Conservation (phyloP, 305 asterid species). For the Fraxinus angustifolia region DNA sequence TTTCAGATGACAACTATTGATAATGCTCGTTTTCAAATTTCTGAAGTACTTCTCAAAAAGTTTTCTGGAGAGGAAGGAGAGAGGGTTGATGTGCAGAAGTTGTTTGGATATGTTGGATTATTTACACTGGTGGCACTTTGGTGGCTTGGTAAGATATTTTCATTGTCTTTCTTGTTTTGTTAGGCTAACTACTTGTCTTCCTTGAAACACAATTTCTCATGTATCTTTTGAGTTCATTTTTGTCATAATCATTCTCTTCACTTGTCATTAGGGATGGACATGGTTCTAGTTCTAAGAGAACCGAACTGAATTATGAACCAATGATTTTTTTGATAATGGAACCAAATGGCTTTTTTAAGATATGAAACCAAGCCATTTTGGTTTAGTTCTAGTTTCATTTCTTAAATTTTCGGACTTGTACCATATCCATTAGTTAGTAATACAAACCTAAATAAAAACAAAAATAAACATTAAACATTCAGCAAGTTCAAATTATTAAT, state of each 20-base stretch:
- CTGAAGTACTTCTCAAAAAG: constrained; percentile 93
- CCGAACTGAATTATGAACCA: no score
- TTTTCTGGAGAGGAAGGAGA: constrained; percentile 95
- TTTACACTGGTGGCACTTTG: constrained; percentile 88
- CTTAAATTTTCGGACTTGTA: no score
- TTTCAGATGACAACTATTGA: neutral
- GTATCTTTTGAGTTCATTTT: neutral
- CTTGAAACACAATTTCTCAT: neutral
- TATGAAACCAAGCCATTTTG: no score
- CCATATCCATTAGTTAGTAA: no score
- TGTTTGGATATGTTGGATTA: constrained; percentile 89
- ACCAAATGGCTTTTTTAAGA: no score
- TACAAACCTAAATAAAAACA: no score
- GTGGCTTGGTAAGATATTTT: constrained; percentile 84
- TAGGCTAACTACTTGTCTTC: neutral
- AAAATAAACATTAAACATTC: no score
- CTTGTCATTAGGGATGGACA: neutral
- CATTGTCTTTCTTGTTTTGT: neutral
- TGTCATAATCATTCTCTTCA: neutral
- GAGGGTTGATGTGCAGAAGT: constrained; percentile 85
- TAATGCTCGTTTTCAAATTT: constrained; percentile 13
- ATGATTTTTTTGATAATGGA: no score
- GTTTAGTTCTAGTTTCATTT: no score
- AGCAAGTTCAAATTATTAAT: no score
- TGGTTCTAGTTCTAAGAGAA: no score